phyloP scores from a whole-genome alignment of 192 early-diverging fungal species.

The Backusella morwellensis region DNA sequence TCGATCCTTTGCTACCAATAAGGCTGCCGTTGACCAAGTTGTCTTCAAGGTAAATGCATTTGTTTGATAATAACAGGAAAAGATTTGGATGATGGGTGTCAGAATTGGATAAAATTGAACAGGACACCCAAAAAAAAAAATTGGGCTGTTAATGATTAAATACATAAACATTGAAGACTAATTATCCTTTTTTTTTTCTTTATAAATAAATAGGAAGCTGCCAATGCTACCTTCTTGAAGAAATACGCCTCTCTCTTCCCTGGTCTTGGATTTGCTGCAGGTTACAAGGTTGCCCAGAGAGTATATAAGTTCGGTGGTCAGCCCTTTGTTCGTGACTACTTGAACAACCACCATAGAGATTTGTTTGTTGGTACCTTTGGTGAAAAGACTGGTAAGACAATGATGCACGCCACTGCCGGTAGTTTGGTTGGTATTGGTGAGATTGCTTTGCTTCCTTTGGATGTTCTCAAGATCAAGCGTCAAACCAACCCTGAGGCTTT shows the following conservation, averaged over 20 bases:
- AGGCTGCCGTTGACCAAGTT: constrained; percentile 74
- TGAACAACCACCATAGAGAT: constrained; percentile 79
- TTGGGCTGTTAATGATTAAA: background rate
- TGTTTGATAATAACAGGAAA: background rate
- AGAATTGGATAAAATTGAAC: background rate
- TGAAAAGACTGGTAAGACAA: constrained; percentile 91
- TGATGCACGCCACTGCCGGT: constrained; percentile 98
- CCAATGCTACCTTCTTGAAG: constrained; percentile 61
- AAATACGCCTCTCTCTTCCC: constrained; percentile 97
- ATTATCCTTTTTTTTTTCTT: background rate
- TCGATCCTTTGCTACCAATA: constrained; percentile 59
- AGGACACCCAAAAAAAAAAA: background rate
- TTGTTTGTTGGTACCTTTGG: constrained; percentile 82
- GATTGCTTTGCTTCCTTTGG: constrained; percentile 92
- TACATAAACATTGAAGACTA: background rate
- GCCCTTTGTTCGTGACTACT: constrained; percentile 90
- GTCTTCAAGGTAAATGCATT: constrained; percentile 75
- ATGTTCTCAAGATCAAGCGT: constrained; percentile 98
- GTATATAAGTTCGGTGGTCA: constrained; percentile 99
- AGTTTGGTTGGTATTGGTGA: constrained; percentile 97
- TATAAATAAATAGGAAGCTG: constrained; percentile 58
- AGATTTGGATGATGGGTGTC: background rate
- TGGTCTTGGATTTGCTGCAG: constrained; percentile 95
- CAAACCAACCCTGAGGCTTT: constrained; percentile 92
- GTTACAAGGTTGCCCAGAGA: constrained; percentile 97